These are phyloP conservation scores for Actinomucor elegans DNA, from an alignment of 371 early-diverging fungal genomes.

Conservation along the genomic window DNA sequence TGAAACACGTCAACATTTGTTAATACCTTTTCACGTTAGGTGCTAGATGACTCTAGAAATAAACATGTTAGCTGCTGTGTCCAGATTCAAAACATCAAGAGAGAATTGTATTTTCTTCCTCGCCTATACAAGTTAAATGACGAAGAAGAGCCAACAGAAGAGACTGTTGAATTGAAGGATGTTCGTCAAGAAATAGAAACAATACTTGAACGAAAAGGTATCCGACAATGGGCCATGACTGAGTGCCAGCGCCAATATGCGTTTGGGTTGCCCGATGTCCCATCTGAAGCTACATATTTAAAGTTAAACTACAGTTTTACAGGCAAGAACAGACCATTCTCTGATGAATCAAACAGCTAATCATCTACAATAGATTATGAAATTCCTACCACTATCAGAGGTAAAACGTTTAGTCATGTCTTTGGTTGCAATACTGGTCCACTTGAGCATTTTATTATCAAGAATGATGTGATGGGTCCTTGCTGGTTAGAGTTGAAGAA, in stretches of 20 bases:
- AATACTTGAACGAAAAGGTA: slow-evolving; percentile 51
- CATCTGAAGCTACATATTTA: slow-evolving; percentile 77
- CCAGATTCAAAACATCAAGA: slow-evolving; percentile 70
- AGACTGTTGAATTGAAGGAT: slow-evolving; percentile 59
- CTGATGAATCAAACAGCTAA: background rate
- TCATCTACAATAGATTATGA: slow-evolving; percentile 50
- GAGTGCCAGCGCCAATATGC: slow-evolving; percentile 83
- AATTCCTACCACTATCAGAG: slow-evolving; percentile 66
- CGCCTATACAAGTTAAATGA: slow-evolving; percentile 54
- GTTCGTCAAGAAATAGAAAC: slow-evolving; percentile 77
- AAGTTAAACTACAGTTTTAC: slow-evolving; percentile 80
- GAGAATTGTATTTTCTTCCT: slow-evolving; percentile 89
- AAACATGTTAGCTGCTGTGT: slow-evolving; percentile 80
- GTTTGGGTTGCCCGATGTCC: slow-evolving; percentile 85
- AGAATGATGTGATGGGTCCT: slow-evolving; percentile 95
- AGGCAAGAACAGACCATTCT: slow-evolving; percentile 26
- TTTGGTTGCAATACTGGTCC: slow-evolving; percentile 90
- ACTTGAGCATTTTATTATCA: slow-evolving; percentile 86
- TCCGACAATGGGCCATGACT: slow-evolving; percentile 57
- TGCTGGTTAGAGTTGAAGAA: slow-evolving; percentile 92
- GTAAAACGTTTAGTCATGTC: slow-evolving; percentile 81
- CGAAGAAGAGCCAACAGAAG: slow-evolving; percentile 51
- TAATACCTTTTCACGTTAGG: background rate
- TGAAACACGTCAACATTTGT: no score
- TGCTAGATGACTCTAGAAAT: slow-evolving; percentile 21